A percentile compares a stretch with the other conserved stretches of the same genome.
Conservation (phyloP, 805 yeast genomes). For the Ogataea angusta region DNA sequence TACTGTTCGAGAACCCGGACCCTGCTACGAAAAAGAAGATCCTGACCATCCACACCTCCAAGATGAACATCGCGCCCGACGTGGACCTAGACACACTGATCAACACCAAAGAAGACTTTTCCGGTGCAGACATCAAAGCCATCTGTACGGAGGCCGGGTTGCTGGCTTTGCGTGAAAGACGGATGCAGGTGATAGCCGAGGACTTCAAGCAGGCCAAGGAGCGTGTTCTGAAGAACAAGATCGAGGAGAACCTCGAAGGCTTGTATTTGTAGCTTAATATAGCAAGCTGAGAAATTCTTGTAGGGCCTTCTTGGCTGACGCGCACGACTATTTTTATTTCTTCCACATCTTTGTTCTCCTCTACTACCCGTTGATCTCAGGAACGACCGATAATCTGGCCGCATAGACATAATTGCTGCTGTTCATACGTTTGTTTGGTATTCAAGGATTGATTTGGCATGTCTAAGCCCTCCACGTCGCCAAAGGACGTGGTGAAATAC, state of each 20-base stretch:
- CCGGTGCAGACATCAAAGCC: slow-evolving; percentile 98
- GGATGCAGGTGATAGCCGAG: slow-evolving; percentile 95
- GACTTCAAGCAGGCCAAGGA: slow-evolving; percentile 94
- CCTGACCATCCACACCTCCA: slow-evolving; percentile 85
- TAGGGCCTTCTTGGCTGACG: not conserved
- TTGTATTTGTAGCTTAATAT: slow-evolving; percentile 51
- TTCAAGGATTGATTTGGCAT: not conserved
- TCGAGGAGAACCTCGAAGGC: slow-evolving; percentile 94
- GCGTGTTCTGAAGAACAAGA: slow-evolving; percentile 92
- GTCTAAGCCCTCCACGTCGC: slow-evolving; percentile 17
- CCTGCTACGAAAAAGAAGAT: slow-evolving; percentile 90
- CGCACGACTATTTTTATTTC: slow-evolving; percentile 6
- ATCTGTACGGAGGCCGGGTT: slow-evolving; percentile 97
- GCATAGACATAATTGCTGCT: not conserved
- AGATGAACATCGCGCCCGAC: slow-evolving; percentile 86
- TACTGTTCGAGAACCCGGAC: slow-evolving; percentile 94
- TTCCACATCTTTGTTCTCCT: not conserved
- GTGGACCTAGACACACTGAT: slow-evolving; percentile 88
- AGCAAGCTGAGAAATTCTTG: slow-evolving; percentile 1
- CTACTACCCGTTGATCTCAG: not conserved
- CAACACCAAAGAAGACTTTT: slow-evolving; percentile 85
- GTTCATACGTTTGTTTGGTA: not conserved
- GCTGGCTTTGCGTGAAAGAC: slow-evolving; percentile 90
- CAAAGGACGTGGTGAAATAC: slow-evolving; percentile 23
- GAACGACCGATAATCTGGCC: not conserved